A percentile compares a stretch with the other conserved stretches of the same genome.
phyloP scores from a whole-genome alignment of 768 basidiomycete species.

The Coprinopsis marcescibilis region DNA sequence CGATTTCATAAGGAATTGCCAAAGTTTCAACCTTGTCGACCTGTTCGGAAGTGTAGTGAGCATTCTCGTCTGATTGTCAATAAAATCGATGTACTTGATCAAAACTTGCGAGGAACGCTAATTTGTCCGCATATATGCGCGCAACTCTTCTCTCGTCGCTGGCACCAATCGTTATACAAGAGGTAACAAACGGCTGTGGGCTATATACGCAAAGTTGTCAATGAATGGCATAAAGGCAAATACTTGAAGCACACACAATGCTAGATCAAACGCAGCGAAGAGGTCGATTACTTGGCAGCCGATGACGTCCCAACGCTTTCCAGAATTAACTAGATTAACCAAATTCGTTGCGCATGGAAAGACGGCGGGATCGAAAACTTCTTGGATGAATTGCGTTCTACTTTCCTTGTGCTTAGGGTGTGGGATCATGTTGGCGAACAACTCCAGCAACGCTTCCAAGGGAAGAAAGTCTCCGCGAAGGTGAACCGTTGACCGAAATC shows the following conservation, averaged over 20 bases:
- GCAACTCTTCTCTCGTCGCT: conserved; percentile 28
- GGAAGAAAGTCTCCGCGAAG: conserved; percentile 43
- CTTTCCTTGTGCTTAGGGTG: conserved; percentile 30
- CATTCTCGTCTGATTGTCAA: conserved; percentile 5
- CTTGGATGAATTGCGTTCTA: conserved; percentile 42
- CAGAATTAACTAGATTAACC: conserved; percentile 31
- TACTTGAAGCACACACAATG: conserved; percentile 50
- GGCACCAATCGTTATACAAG: conserved; percentile 30
- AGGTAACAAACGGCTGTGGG: conserved; percentile 53
- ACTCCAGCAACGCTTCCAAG: conserved; percentile 49
- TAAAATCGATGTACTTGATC: conserved; percentile 24
- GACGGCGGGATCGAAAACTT: conserved; percentile 39
- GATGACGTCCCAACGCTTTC: conserved; percentile 48
- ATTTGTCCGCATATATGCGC: conserved; percentile 47
- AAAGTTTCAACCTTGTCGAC: conserved; percentile 49
- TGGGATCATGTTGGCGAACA: conserved; percentile 54
- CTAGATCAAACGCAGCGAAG: conserved; percentile 39
- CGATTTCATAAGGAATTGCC: conserved; percentile 28
- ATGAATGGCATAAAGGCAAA: neutral
- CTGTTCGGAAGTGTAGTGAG: conserved; percentile 21
- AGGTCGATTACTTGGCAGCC: conserved; percentile 40
- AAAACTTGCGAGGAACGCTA: conserved; percentile 47
- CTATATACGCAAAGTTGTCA: conserved; percentile 24
- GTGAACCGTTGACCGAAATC: conserved; percentile 3
- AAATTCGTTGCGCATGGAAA: conserved; percentile 35